phyloP scores from a whole-genome alignment of 768 basidiomycete genomes.

The Leccinum broughii region DNA sequence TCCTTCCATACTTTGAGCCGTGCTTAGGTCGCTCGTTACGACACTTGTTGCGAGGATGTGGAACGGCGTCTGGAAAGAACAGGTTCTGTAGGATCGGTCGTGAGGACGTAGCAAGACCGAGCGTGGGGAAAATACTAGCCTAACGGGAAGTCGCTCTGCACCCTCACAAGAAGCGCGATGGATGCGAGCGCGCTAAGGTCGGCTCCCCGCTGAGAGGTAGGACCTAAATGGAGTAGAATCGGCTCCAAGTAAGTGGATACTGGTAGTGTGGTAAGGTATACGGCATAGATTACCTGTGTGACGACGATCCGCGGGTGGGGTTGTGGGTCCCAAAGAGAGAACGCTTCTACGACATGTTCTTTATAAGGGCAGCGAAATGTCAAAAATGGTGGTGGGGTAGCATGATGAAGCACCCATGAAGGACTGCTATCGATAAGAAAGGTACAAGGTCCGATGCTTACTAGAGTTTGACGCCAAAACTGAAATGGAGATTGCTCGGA shows the following conservation, averaged over 20 bases:
- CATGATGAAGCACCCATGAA: slow-evolving; percentile 14
- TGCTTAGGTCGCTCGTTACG: slow-evolving; percentile 73
- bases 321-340: slow-evolving; percentile 34
- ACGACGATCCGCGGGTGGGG: slow-evolving; percentile 31
- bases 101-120: slow-evolving; percentile 9
- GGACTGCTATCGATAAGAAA: slow-evolving; percentile 33
- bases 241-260: slow-evolving; percentile 11
- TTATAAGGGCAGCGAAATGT: slow-evolving; percentile 31
- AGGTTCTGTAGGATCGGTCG: slow-evolving; percentile 20
- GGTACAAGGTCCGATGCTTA: slow-evolving; percentile 26
- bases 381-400: slow-evolving; percentile 10
- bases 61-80: slow-evolving; percentile 50
- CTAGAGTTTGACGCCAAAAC: slow-evolving; percentile 19
- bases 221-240: slow-evolving; percentile 22
- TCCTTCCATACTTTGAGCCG: slow-evolving; percentile 67
- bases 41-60: slow-evolving; percentile 70
- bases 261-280: slow-evolving; percentile 11
- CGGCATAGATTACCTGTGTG: slow-evolving; percentile 33
- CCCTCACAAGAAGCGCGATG: slow-evolving; percentile 74
- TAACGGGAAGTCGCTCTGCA: slow-evolving; percentile 57
- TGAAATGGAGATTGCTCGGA: slow-evolving; percentile 21
- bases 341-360: slow-evolving; percentile 20
- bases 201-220: slow-evolving; percentile 45
- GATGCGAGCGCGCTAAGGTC: slow-evolving; percentile 58
- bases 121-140: slow-evolving; percentile 35